phyloP scores from a whole-genome alignment of 352 stramenopile genomes.

The Globisporangium recalcitrans region DNA sequence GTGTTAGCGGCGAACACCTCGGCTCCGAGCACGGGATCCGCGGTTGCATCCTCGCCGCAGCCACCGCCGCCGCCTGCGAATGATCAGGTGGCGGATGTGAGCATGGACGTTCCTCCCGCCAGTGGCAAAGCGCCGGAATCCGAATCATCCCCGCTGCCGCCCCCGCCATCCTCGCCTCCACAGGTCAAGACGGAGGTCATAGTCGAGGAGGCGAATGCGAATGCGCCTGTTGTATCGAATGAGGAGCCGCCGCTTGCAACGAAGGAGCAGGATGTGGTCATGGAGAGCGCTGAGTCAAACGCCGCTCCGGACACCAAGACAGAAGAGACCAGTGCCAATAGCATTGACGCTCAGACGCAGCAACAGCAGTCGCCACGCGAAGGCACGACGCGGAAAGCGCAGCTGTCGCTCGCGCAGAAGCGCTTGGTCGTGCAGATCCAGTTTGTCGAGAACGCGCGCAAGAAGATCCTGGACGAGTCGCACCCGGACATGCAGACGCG shows the following conservation, averaged over 20 bases:
- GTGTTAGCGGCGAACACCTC: background rate
- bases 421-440: slow-evolving; percentile 64
- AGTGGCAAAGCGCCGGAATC: slow-evolving; percentile 2
- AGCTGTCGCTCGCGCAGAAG: slow-evolving; percentile 27
- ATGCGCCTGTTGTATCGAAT: background rate
- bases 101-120: slow-evolving; percentile 2
- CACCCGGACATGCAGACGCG: slow-evolving; percentile 62
- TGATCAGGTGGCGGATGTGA: background rate
- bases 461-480: slow-evolving; percentile 55
- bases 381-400: slow-evolving; percentile 25
- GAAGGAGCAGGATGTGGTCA: slow-evolving; percentile 3
- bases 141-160: background rate
- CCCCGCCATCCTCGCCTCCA: background rate
- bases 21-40: background rate
- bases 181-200: background rate
- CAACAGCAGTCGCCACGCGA: slow-evolving; percentile 8
- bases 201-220: slow-evolving; percentile 6
- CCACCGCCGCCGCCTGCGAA: background rate
- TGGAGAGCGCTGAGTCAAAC: background rate
- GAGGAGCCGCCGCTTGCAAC: background rate
- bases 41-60: background rate
- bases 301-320: background rate
- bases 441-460: slow-evolving; percentile 59
- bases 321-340: slow-evolving; percentile 18
- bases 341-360: background rate